These are phyloP conservation scores for Mortierella sp. DNA, from an alignment of 371 early-diverging fungal genomes.

Conservation along the genomic window DNA sequence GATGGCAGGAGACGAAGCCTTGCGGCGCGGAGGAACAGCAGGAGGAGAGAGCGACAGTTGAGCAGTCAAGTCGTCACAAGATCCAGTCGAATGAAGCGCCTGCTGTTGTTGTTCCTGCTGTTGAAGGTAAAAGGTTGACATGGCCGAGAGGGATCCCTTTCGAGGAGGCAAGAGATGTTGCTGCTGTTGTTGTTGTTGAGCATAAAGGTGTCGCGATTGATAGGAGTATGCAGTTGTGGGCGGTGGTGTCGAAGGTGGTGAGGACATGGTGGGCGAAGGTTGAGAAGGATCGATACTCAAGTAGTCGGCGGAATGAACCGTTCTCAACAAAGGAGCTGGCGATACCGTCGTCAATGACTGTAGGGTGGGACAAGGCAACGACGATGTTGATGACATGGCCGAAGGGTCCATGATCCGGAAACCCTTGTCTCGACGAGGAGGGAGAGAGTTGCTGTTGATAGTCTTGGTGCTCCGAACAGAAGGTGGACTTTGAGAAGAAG, in stretches of 20 bases:
- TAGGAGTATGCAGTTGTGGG: conserved; percentile 10
- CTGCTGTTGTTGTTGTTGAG: not conserved
- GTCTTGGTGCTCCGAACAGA: not conserved
- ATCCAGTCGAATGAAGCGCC: not conserved
- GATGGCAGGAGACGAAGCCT: conserved; percentile 33
- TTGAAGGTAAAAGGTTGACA: conserved; percentile 12
- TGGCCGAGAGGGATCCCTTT: conserved; percentile 24
- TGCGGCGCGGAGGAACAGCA: conserved; percentile 34
- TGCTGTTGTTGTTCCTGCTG: conserved; percentile 6
- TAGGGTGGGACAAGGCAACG: not conserved
- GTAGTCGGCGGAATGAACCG: conserved; percentile 13
- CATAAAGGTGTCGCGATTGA: conserved; percentile 2
- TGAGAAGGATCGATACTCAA: conserved; percentile 10
- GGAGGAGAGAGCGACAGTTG: conserved; percentile 10
- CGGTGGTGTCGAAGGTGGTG: conserved; percentile 33
- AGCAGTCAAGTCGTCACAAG: not conserved
- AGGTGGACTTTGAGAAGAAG: not conserved
- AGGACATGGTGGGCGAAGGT: conserved; percentile 1
- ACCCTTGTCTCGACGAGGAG: conserved; percentile 20
- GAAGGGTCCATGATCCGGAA: conserved; percentile 33
- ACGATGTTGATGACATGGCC: not conserved
- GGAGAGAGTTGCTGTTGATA: not conserved
- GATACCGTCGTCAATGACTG: not conserved
- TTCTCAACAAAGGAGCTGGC: not conserved
- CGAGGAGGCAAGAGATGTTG: conserved; percentile 14